Percentiles rank a stretch among this genome's conserved stretches.
These are phyloP conservation scores for Exophiala calicioides DNA, from an alignment of 2,329 filamentous ascomycete genomes.

Conservation along the genomic window DNA sequence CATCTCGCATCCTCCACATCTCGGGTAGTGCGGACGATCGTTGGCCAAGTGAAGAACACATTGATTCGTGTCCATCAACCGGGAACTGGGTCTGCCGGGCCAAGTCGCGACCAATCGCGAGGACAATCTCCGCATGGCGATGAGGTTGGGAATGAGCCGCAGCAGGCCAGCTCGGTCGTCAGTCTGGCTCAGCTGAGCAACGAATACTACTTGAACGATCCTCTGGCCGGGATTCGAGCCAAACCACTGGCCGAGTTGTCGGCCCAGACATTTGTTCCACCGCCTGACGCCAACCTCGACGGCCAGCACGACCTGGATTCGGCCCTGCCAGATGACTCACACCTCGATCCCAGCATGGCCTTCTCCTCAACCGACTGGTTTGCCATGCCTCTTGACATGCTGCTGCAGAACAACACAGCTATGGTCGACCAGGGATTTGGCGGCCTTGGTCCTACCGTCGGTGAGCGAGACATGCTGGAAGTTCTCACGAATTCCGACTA, in stretches of 20 bases:
- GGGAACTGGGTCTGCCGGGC: conserved; percentile 32
- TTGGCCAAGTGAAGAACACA: conserved; percentile 29
- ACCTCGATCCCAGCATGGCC: conserved; percentile 23
- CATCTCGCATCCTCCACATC: conserved; percentile 65
- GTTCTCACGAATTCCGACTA: conserved; percentile 36
- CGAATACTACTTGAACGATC: conserved; percentile 22
- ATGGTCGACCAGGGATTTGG: conserved; percentile 56
- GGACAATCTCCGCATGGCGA: conserved; percentile 23
- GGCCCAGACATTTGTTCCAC: conserved; percentile 32
- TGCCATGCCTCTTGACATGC: conserved; percentile 61
- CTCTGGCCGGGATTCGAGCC: conserved; percentile 29
- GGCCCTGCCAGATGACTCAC: conserved; percentile 18
- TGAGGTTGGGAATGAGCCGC: conserved; percentile 23
- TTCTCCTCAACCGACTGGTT: conserved; percentile 54
- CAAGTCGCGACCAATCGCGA: conserved; percentile 41
- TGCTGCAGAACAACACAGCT: conserved; percentile 52
- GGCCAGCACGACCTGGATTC: conserved; percentile 31
- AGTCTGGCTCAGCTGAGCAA: conserved; percentile 12
- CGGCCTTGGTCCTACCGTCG: conserved; percentile 63
- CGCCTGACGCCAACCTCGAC: conserved; percentile 26
- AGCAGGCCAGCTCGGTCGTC: conserved; percentile 6
- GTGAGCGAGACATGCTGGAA: conserved; percentile 54
- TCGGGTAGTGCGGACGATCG: conserved; percentile 60
- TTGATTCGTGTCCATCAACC: conserved; percentile 31
- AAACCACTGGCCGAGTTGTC: conserved; percentile 30